Base-by-base conservation (phyloP, 2,329 filamentous ascomycete genomes). In the Fusarium sp. region DNA sequence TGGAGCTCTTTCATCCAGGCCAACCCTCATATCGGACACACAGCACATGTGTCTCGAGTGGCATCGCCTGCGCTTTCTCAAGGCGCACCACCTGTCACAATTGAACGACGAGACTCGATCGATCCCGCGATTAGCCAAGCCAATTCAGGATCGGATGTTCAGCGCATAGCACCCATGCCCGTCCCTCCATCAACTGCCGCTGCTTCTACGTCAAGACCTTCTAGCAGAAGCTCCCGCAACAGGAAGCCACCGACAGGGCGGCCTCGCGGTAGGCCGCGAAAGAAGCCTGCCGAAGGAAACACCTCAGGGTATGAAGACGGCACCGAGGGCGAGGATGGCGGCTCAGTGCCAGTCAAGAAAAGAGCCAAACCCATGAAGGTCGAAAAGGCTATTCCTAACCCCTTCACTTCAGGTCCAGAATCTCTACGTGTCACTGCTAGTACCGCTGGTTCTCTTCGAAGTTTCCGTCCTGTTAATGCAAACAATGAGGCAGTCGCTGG, bases 341-440 rank as follows among this genome's bases (percentile, higher is more conserved):
- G 81, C 10, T 82, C 82, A 10, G 73, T 84, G 15, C 64, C 64
- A 33, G 62, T 46, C 5, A 86, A 86, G 70, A 98, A 97, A 82
- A 89, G 95, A 76, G 94, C 91, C 38, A 96, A 94, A 78, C 89
- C 92, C 29, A 94, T 90, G 25, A 89, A 92, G 78, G 89, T 91
- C 18, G 90, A 93, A 70, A 92, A 91, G 83, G 90, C 90, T n/a
- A 90, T 91, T 56, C 92, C 89, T 73, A 89, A 87, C 69, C 90
- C 89, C 27, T 93, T 98, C 76, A 93, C 92, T 57, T 87, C 89
- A 42, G 91, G 90, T 35, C 89, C 91, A 15, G 94, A 96, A 54
- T 97, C 94, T 7, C 85, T 98, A 31, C 89, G 95, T 54, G 94
- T 97, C n/a, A 92, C 93, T 67, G 95, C 95, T 51, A 97, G 94